A percentile compares a stretch with the other conserved stretches of the same genome.
phyloP scores from a whole-genome alignment of 2,329 filamentous ascomycete genomes.

The Chaetomium sp. region DNA sequence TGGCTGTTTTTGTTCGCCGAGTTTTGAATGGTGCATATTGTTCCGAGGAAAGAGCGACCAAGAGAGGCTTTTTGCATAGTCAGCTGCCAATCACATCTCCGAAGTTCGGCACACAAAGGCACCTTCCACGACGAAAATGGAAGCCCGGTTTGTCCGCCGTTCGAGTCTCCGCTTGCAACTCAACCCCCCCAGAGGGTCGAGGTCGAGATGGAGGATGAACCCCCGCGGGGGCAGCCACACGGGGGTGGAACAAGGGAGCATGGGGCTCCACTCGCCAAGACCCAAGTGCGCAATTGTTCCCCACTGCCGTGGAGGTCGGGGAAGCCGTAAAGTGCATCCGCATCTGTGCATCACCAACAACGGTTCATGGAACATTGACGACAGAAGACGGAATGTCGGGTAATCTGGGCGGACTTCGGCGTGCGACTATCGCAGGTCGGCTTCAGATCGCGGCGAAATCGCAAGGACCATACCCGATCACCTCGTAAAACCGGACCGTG shows the following conservation, averaged over 20 bases:
- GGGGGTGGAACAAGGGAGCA: background rate
- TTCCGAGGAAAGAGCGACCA: background rate
- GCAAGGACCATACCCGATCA: background rate
- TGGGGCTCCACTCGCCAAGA: background rate
- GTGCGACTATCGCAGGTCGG: background rate
- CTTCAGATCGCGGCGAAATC: background rate
- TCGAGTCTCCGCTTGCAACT: too few relatives aligned
- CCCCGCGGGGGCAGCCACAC: conserved; percentile 1
- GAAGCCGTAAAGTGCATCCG: conserved; percentile 12
- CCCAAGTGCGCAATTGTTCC: background rate
- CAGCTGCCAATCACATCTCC: background rate
- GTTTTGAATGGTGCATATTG: background rate
- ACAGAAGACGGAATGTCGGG: background rate
- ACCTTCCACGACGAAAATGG: background rate
- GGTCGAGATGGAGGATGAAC: background rate
- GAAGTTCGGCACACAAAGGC: background rate
- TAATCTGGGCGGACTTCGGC: background rate
- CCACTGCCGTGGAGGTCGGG: conserved; percentile 4
- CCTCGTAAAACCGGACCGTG: background rate
- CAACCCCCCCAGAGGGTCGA: too few relatives aligned
- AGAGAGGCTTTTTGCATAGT: background rate
- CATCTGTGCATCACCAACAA: background rate
- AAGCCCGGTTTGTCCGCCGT: too few relatives aligned
- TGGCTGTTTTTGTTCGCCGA: background rate
- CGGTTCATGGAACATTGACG: background rate